phyloP scores from a whole-genome alignment of 2,329 filamentous ascomycete genomes.

The Hawksworthiomyces lignivorus region DNA sequence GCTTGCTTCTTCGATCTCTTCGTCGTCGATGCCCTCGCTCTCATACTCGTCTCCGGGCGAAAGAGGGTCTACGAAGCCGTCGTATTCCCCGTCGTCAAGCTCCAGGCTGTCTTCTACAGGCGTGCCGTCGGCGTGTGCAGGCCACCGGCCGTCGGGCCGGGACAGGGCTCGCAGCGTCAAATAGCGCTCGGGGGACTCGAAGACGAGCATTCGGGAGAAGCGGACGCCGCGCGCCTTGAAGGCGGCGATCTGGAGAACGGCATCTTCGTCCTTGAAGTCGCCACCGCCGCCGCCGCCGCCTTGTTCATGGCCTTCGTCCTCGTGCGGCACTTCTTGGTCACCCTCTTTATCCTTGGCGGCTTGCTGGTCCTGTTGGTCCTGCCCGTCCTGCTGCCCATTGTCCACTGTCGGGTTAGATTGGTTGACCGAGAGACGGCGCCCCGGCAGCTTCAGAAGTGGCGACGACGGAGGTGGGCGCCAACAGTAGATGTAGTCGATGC shows the following conservation, averaged over 20 bases:
- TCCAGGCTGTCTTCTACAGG: conserved; percentile 5
- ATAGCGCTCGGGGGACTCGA: not conserved
- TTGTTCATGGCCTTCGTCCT: not conserved
- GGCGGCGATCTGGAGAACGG: conserved; percentile 10
- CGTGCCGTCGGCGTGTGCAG: conserved; percentile 1
- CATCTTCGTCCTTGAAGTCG: conserved; percentile 15
- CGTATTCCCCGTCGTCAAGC: not conserved
- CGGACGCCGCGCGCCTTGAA: conserved; percentile 9
- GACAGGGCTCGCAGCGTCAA: not conserved
- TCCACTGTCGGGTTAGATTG: not conserved
- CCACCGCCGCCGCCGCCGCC: not conserved
- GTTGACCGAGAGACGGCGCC: no score
- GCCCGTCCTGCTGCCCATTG: not conserved
- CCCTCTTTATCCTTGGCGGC: not conserved
- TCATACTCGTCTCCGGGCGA: not conserved
- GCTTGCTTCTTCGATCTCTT: conserved; percentile 12
- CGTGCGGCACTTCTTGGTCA: not conserved
- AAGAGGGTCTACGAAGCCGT: not conserved
- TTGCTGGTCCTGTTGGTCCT: not conserved
- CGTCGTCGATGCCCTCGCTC: conserved; percentile 6
- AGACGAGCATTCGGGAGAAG: conserved; percentile 10
- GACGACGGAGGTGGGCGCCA: conserved; percentile 11
- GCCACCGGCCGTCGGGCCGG: conserved; percentile 9
- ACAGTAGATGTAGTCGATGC: conserved; percentile 8
- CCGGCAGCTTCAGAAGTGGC: no score